phyloP scores from a whole-genome alignment of 2,329 filamentous ascomycete genomes.

The Ophiocordyceps robertsii region DNA sequence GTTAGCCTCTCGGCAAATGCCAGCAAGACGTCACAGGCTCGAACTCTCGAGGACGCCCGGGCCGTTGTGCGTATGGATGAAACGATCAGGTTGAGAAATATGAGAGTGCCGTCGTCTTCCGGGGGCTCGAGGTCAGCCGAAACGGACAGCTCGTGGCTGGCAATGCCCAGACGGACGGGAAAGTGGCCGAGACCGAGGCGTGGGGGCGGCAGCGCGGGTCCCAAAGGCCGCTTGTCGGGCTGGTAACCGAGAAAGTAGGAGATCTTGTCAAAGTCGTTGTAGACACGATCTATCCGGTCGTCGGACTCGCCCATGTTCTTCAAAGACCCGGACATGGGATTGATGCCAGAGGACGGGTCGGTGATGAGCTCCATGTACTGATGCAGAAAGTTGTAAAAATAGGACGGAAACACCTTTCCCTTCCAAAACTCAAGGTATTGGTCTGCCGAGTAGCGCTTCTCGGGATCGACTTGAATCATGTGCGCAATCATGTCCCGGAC shows the following conservation, averaged over 20 bases:
- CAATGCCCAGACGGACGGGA: conserved; percentile 74
- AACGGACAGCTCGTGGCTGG: conserved; percentile 64
- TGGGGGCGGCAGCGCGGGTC: conserved; percentile 12
- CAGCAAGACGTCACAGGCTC: conserved; percentile 81
- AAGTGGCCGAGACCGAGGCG: conserved; percentile 50
- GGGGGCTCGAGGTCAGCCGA: conserved; percentile 46
- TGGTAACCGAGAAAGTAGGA: conserved; percentile 81
- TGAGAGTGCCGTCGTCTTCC: conserved; percentile 77
- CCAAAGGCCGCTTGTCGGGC: conserved; percentile 27
- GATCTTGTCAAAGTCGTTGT: conserved; percentile 94
- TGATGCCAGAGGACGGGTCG: conserved; percentile 71
- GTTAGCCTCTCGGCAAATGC: conserved; percentile 85
- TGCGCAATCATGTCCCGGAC: conserved; percentile 81
- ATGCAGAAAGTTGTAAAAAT: conserved; percentile 95
- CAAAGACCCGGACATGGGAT: conserved; percentile 48
- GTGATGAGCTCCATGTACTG: conserved; percentile 97
- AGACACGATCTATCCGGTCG: conserved; percentile 86
- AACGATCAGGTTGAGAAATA: conserved; percentile 81
- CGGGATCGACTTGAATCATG: conserved; percentile 92
- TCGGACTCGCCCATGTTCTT: conserved; percentile 78
- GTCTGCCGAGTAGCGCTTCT: conserved; percentile 83
- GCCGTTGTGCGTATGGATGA: conserved; percentile 83
- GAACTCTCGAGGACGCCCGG: conserved; percentile 71
- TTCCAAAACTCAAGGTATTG: conserved; percentile 91
- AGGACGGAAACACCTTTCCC: conserved; percentile 82